These are phyloP conservation scores for Musa itinerans DNA, from an alignment of 176 grass and related monocot genomes.

Conservation along the genomic window DNA sequence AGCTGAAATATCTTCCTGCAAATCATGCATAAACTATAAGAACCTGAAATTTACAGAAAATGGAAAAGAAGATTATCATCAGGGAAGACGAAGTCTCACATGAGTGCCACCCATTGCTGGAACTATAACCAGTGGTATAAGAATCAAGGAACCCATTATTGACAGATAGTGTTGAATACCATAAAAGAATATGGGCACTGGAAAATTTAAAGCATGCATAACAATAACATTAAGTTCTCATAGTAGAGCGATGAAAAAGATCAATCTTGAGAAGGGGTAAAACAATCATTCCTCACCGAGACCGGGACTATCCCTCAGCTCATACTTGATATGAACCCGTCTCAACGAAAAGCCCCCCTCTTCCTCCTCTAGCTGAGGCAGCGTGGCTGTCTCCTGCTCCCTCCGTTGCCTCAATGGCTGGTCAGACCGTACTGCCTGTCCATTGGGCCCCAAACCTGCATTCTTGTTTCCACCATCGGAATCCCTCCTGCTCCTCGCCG, in stretches of 20 bases:
- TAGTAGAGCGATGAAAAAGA: background rate
- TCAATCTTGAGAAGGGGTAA: background rate
- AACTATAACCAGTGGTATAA: conserved; percentile 73
- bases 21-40: background rate
- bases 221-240: conserved; percentile 20
- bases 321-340: conserved; percentile 60
- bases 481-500: conserved; percentile 46
- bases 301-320: conserved; percentile 76
- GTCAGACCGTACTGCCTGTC: conserved; percentile 18
- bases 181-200: conserved; percentile 65
- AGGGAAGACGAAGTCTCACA: conserved; percentile 36
- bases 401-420: conserved; percentile 6
- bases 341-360: conserved; percentile 40
- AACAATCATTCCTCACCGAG: conserved; percentile 33
- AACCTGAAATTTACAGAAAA: conserved; percentile 2
- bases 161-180: conserved; percentile 90
- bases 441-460: conserved; percentile 30
- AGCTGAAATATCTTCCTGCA: conserved; percentile 71
- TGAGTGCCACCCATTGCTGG: conserved; percentile 82
- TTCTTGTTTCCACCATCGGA: conserved; percentile 15
- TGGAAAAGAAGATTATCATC: background rate
- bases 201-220: conserved; percentile 18
- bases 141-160: conserved; percentile 91
- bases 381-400: conserved; percentile 7
- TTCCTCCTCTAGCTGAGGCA: conserved; percentile 45